These are phyloP conservation scores for Endoconidiophora laricicola DNA, from an alignment of 2,329 filamentous ascomycete species.

Conservation along the genomic window DNA sequence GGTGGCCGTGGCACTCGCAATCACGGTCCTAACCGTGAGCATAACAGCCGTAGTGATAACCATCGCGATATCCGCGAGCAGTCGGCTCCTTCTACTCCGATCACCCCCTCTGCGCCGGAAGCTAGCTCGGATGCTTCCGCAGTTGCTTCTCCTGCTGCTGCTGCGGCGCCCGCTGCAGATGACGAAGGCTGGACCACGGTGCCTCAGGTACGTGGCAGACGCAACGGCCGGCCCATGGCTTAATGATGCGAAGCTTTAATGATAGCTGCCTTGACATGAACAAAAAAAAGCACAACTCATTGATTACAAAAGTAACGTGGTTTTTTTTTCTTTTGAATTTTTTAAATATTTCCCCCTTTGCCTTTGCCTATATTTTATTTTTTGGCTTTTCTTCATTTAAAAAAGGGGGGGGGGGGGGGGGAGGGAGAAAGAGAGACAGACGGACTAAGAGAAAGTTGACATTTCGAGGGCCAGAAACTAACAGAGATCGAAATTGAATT, in stretches of 20 bases:
- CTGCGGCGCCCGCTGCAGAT: conserved; percentile 22
- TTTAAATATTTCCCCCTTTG: background rate
- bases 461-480: no score
- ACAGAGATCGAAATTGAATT: no score
- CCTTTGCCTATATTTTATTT: background rate
- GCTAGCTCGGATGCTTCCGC: conserved; percentile 14
- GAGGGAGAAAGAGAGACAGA: conserved; percentile 1
- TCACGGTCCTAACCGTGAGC: background rate
- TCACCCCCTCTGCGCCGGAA: conserved; percentile 6
- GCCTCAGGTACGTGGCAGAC: conserved; percentile 16
- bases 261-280: background rate
- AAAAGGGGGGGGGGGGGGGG: conserved; percentile 11
- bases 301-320: background rate
- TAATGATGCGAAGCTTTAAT: background rate
- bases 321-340: conserved; percentile 4
- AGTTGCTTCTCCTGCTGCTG: conserved; percentile 19
- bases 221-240: conserved; percentile 3
- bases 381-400: conserved; percentile 12
- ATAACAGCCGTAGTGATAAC: conserved; percentile 3
- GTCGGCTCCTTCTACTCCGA: conserved; percentile 16
- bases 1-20: background rate
- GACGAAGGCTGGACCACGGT: conserved; percentile 53
- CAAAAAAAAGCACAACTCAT: conserved; percentile 3
- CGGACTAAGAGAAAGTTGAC: no score
- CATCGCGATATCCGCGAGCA: conserved; percentile 17